Conservation (phyloP, 352 stramenopile species). For the Globisporangium carolinianum region DNA sequence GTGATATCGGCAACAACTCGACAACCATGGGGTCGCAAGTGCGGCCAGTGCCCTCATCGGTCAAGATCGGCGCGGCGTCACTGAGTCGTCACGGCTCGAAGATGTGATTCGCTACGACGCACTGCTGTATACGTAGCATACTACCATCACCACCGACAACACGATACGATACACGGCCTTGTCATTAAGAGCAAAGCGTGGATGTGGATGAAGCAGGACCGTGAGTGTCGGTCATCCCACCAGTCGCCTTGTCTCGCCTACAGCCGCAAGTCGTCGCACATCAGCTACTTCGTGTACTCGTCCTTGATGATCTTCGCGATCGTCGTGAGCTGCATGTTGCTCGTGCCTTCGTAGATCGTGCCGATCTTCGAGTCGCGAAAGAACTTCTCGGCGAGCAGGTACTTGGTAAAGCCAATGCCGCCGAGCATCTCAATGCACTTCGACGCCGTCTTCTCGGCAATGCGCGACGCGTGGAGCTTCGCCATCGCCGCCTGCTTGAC, state of each 20-base stretch:
- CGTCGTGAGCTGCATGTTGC: slow-evolving; percentile 95
- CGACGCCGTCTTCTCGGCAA: slow-evolving; percentile 93
- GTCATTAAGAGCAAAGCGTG: too few relatives aligned
- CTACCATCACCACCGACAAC: too few relatives aligned
- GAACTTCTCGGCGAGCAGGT: slow-evolving; percentile 94
- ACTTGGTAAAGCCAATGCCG: slow-evolving; percentile 94
- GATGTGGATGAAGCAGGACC: too few relatives aligned
- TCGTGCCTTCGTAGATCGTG: slow-evolving; percentile 97
- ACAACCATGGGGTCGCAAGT: neutral
- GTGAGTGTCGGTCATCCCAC: neutral
- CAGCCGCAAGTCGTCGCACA: too few relatives aligned
- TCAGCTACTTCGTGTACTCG: slow-evolving; percentile 70
- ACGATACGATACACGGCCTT: too few relatives aligned
- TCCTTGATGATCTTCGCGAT: slow-evolving; percentile 89
- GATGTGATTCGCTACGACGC: neutral
- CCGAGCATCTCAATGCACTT: slow-evolving; percentile 96
- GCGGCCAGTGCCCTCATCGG: neutral
- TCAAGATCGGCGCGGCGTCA: neutral
- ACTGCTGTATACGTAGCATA: neutral
- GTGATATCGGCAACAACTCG: neutral
- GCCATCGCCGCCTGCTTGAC: slow-evolving; percentile 97
- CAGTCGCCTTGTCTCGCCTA: neutral
- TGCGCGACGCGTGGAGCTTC: slow-evolving; percentile 92
- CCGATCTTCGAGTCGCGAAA: slow-evolving; percentile 97
- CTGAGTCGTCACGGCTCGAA: neutral